Evolutionary conservation across 2,329 filamentous ascomycete genomes (phyloP), one percentile per base, ranked within the genome.

Genomic region (Colletotrichum incanum): DNA sequence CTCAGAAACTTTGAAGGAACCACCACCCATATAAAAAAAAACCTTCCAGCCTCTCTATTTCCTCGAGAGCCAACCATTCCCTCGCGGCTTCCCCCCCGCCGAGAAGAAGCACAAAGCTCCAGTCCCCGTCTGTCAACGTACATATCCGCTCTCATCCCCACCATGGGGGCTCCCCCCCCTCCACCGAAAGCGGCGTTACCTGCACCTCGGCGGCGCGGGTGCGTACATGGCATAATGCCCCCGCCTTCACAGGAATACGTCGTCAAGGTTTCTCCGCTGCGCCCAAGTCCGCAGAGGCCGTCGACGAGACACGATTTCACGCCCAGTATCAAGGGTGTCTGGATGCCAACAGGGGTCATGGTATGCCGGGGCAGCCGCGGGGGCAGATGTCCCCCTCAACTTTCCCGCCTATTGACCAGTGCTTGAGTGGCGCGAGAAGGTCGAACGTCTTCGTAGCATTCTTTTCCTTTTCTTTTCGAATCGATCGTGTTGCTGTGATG

Each of bases 171-270:
- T 1, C 11, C n/a, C 18, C 11, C 20, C n/a, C 39, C n/a, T 39
- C 28, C 41, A 23, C 41, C 58, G 58, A 28, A 61, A 47, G 43
- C 41, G 58, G 26, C 41, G 49, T 68, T 41, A 39, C 59, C 28
- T 47, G 58, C 58, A 47, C 41, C 58, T 47, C 28, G 50, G n/a
- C n/a, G 45, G 37, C 26, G 37, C 55, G 55, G 58, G n/a, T 47
- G 58, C 58, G 26, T 61, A 47, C 20, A 61, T 47, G 41, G n/a
- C 41, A 34, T 37, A 41, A 45, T 26, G 18, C 41, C 58, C 11
- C 58, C 26, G 26, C 58, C 41, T 61, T 12, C 50, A 8, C 14
- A 8, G 18, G 50, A 49, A 23, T 23, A 23, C 7, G 20, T n/a
- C 5, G 58, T 31, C 23, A 47, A 47, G 28, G 31, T 31, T 11